These are phyloP conservation scores for Albophoma yamanashiensis DNA, from an alignment of 2,329 filamentous ascomycete species.

Conservation along the genomic window DNA sequence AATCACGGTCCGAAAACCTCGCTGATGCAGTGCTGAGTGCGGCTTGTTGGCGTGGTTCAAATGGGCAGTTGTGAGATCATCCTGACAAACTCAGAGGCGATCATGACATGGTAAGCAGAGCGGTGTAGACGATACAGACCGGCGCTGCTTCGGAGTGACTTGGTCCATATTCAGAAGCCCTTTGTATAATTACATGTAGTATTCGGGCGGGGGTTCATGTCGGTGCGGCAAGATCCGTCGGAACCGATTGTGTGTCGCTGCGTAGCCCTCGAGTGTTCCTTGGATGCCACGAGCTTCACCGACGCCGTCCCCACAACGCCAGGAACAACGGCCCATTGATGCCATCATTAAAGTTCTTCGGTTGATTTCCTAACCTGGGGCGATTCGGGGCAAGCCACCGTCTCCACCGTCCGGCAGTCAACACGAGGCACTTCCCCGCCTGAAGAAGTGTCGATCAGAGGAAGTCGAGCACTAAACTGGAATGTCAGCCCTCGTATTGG, in stretches of 20 bases:
- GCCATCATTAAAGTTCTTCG: not conserved
- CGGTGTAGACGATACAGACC: not conserved
- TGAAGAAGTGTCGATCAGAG: not conserved
- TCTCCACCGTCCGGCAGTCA: not conserved
- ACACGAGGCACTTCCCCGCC: not conserved
- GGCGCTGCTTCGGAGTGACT: not conserved
- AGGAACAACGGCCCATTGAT: not conserved
- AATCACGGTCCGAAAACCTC: not conserved
- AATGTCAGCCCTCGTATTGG: not conserved
- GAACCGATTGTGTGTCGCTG: not conserved
- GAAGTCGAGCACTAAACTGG: not conserved
- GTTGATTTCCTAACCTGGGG: not conserved
- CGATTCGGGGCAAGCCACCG: not conserved
- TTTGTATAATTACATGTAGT: not conserved
- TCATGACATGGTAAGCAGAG: not conserved
- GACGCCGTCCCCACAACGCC: not conserved
- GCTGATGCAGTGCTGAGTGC: not conserved
- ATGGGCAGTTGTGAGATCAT: not conserved
- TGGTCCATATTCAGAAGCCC: not conserved
- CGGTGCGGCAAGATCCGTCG: not conserved
- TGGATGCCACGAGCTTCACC: not conserved
- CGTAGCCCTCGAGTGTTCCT: not conserved
- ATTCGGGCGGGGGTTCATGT: not conserved
- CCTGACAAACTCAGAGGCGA: not conserved
- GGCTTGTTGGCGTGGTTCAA: not conserved